These are phyloP conservation scores for Wickerhamomyces queroliae DNA, from an alignment of 805 yeast species.

Conservation along the genomic window DNA sequence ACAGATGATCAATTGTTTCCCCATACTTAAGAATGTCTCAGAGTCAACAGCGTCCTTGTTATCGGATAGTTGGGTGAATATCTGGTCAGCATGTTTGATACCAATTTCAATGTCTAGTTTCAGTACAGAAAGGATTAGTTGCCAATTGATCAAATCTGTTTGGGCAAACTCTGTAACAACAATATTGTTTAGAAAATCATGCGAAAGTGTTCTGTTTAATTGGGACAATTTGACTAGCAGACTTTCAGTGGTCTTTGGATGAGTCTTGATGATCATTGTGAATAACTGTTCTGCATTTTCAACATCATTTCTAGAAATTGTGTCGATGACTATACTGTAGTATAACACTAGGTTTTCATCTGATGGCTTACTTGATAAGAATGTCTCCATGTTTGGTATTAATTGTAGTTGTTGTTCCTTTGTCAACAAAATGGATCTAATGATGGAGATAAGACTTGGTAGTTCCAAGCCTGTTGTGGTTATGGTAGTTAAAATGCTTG, in stretches of 20 bases:
- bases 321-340: conserved; percentile 25
- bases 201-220: conserved; percentile 48
- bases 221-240: conserved; percentile 42
- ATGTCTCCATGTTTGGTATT: conserved; percentile 24
- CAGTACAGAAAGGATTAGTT: conserved; percentile 40
- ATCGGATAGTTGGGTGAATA: conserved; percentile 23
- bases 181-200: conserved; percentile 39
- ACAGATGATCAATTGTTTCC: conserved; percentile 35
- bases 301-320: conserved; percentile 26
- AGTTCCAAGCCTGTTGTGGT: neutral
- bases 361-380: conserved; percentile 21
- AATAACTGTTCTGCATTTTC: conserved; percentile 43
- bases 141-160: conserved; percentile 43
- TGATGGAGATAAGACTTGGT: conserved; percentile 10
- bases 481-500: conserved; percentile 8
- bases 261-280: conserved; percentile 31
- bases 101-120: conserved; percentile 56
- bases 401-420: conserved; percentile 20
- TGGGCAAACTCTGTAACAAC: conserved; percentile 41
- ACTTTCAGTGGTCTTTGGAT: conserved; percentile 34
- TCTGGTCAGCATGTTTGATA: conserved; percentile 32
- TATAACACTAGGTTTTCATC: conserved; percentile 21
- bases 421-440: conserved; percentile 23
- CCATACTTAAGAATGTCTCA: conserved; percentile 10
- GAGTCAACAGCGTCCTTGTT: conserved; percentile 3